phyloP scores from a whole-genome alignment of 345 rosid species.

The Sonneratia alba region DNA sequence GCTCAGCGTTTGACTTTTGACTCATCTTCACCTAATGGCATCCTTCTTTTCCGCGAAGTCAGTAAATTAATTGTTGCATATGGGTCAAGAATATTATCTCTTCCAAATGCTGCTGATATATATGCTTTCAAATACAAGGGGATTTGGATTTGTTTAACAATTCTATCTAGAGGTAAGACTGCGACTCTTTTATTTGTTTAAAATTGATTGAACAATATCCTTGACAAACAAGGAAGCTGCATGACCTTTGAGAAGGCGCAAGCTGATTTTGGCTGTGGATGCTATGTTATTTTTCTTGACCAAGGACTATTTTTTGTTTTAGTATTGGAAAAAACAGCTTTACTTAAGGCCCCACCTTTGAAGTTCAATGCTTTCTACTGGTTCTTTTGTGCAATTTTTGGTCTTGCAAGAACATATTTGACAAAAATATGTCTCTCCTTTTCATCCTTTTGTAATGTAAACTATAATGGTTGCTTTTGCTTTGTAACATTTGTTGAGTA shows the following conservation, averaged over 20 bases:
- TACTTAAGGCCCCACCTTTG: background rate
- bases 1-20: conserved; percentile 92
- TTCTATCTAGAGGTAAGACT: conserved; percentile 84
- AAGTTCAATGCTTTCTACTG: background rate
- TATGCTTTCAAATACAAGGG: conserved; percentile 97
- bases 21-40: conserved; percentile 97
- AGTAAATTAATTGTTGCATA: conserved; percentile 93
- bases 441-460: background rate
- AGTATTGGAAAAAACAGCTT: background rate
- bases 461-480: background rate
- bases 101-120: conserved; percentile 88
- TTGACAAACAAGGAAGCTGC: background rate
- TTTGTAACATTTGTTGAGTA: background rate
- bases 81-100: conserved; percentile 87
- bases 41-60: conserved; percentile 98
- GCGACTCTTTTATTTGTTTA: background rate
- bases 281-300: background rate
- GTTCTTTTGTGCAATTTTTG: background rate
- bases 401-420: background rate
- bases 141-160: conserved; percentile 82
- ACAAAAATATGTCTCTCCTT: background rate
- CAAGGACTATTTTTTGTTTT: background rate
- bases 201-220: conserved; percentile 3
- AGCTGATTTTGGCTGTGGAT: background rate
- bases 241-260: background rate